Percentiles rank a stretch among this genome's conserved stretches.
Conservation (phyloP, 495 filamentous ascomycete species). For the Neurospora sp. region DNA sequence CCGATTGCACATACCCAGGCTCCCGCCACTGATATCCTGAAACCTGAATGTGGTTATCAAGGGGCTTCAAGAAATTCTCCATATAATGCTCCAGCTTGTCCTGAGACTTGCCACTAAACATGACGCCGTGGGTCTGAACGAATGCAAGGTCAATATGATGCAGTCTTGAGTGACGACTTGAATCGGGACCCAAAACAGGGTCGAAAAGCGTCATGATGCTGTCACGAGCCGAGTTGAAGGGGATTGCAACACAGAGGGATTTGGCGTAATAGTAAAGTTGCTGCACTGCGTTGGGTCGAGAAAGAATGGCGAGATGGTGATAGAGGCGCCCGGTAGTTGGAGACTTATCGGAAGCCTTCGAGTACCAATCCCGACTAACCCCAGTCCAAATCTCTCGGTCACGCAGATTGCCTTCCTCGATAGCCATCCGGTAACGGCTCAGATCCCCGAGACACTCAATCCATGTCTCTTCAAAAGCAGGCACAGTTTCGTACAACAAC, state of each 20-base stretch:
- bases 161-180: constrained; percentile 9
- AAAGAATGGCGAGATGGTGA: constrained; percentile 76
- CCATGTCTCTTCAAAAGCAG: constrained; percentile 74
- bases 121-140: constrained; percentile 52
- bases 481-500: constrained; percentile 63
- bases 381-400: constrained; percentile 72
- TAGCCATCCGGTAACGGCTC: constrained; percentile 56
- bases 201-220: constrained; percentile 63
- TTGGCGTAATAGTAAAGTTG: constrained; percentile 66
- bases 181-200: constrained; percentile 42
- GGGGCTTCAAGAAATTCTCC: constrained; percentile 38
- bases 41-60: constrained; percentile 51
- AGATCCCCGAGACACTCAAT: constrained; percentile 82
- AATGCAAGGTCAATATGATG: constrained; percentile 37
- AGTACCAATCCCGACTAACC: constrained; percentile 74
- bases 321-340: constrained; percentile 66
- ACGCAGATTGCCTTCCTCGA: constrained; percentile 59
- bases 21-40: constrained; percentile 52
- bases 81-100: constrained; percentile 38
- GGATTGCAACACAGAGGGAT: constrained; percentile 37
- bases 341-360: constrained; percentile 58
- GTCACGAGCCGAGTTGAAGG: constrained; percentile 53
- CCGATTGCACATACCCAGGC: constrained; percentile 35
- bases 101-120: constrained; percentile 47
- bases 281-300: constrained; percentile 59